Evolutionary conservation across 2,329 filamentous ascomycete species (phyloP), one percentile per base, ranked within the genome.

Genomic region (Penicillium sp.): DNA sequence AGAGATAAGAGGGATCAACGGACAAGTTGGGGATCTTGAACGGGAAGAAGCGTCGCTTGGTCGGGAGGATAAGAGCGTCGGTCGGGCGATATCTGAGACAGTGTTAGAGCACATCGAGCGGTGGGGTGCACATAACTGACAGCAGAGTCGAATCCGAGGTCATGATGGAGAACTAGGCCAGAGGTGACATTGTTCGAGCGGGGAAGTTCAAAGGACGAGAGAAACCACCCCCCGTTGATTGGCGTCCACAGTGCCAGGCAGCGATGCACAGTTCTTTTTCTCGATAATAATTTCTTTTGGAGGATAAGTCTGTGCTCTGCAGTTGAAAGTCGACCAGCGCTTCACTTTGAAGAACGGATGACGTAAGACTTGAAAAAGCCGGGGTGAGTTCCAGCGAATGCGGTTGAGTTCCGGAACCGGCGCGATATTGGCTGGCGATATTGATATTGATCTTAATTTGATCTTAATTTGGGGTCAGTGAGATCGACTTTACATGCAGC

Each of bases 21-120:
- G 76, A 89, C 85, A 84, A 83, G 47, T 86, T 86, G 47, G 82
- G 81, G 63, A 91, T 86, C 43, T 80, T 81, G 58, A 86, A 82
- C 44, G 84, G 84, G 70, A 88, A 91, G 70, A 88, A 88, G 62
- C 83, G 87, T 67, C 86, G 83, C 58, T 82, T 81, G 46, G 75
- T 78, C 55, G 79, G 77, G 49, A 84, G 81, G 59, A 91, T 81
- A 58, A 91, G 78, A 65, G 79, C 77, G 61, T 90, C 85, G 59
- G 87, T 89, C 55, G 85, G 83, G 75, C 83, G 82, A 71, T 83
- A 81, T 68, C 87, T 90, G 66, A 49, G 49, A 54, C 51, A 61
- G 49, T 14, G 38, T 53, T 43, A 48, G 29, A 49, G 3, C 7
- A 36, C 8, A 42, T 24, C 13, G 5, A 29, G 29, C 16, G 29